Conservation (phyloP, 2,329 filamentous ascomycete genomes). For the Kalmusia sp. region DNA sequence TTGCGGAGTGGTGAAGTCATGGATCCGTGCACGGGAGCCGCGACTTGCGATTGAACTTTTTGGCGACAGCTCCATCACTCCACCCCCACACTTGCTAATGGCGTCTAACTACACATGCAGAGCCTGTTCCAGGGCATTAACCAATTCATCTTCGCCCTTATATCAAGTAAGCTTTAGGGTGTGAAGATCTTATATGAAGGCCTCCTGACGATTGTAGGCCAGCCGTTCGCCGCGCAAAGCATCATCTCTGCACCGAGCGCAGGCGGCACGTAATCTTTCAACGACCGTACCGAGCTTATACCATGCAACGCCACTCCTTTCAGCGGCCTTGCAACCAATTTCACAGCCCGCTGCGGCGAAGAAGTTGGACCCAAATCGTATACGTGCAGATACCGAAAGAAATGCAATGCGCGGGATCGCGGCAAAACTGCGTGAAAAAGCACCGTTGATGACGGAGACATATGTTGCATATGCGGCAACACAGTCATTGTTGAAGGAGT, state of each 20-base stretch:
- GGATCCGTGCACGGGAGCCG: conserved; percentile 30
- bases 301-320: conserved; percentile 27
- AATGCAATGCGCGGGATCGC: conserved; percentile 30
- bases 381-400: conserved; percentile 1
- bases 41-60: conserved; percentile 34
- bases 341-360: conserved; percentile 5
- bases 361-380: conserved; percentile 20
- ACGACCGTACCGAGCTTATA: conserved; percentile 29
- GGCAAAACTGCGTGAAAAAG: conserved; percentile 38
- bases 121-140: conserved; percentile 41
- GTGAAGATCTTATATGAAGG: background rate
- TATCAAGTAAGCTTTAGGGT: conserved; percentile 26
- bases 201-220: conserved; percentile 28
- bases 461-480: conserved; percentile 84
- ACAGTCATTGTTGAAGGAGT: conserved; percentile 78
- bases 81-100: conserved; percentile 31
- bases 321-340: conserved; percentile 19
- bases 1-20: conserved; percentile 40
- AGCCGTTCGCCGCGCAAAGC: conserved; percentile 21
- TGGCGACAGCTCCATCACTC: conserved; percentile 8
- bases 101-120: conserved; percentile 46
- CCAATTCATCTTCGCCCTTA: conserved; percentile 19
- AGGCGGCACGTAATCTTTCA: conserved; percentile 29
- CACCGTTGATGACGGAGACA: conserved; percentile 57
- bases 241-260: conserved; percentile 15